Base-by-base conservation (phyloP, 139 green algal species). In the Diplosphaera chodatii region DNA sequence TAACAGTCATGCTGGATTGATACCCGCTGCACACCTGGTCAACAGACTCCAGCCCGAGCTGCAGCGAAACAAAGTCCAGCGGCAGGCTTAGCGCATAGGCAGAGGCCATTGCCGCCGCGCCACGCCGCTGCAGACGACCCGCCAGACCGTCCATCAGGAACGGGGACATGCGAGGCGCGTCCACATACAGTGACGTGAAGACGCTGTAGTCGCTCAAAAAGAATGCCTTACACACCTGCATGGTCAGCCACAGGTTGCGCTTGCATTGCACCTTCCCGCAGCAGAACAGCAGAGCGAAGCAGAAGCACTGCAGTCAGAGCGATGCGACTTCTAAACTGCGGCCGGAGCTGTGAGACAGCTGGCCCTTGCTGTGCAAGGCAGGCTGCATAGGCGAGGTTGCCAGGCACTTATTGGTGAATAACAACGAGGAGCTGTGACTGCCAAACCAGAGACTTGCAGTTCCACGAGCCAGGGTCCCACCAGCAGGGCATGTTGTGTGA, bases 101-200 rank as follows among this genome's bases (percentile, higher is more conserved):
- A 3, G 27, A 32, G 4, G 32, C 31, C 64, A 30, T 55, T 2
- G 64, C 32, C 31, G 23, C 31, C 2, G 40, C 33, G 33, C 48
- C 68, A 16, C 40, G 27, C 28, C 34, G 21, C 15, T 62, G 63
- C 62, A 78, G 41, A 31, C 65, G 74, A 23, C 16, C 59, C 68
- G 90, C 67, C 48, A 90, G 67, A 3, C 70, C 25, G 68, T 90
- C 86, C 80, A 91, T 87, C 0, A 91, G 68, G 67, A 91, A 91
- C 0, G 86, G 84, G 8, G 77, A 71, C 86, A 91, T 91, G 67
- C 85, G 79, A 0, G 81, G 84, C 1, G 86, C 84, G 8, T 22
- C 40, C 13, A 67, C 74, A 69, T 91, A 91, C 62, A 89, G 77
- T 23, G 40, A 27, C 55, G 86, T 32, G 72, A 90, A 89, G 8